Conservation (phyloP, 192 early-diverging fungal species). For the Coemansia umbellata region DNA sequence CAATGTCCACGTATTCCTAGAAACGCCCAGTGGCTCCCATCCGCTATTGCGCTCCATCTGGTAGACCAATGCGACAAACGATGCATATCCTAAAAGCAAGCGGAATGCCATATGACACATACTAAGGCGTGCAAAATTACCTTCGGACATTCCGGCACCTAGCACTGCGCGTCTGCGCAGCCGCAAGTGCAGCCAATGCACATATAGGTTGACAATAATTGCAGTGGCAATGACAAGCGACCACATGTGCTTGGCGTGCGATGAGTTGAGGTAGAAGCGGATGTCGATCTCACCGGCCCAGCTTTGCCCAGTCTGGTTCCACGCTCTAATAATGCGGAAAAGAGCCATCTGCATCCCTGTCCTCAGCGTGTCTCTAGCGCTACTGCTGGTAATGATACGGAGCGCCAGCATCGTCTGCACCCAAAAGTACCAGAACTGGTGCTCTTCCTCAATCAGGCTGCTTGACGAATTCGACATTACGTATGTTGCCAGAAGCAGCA, state of each 20-base stretch:
- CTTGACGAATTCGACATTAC: slow-evolving; percentile 58
- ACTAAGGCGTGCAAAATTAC: background rate
- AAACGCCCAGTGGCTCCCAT: slow-evolving; percentile 18
- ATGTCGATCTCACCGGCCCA: slow-evolving; percentile 39
- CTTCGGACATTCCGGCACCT: background rate
- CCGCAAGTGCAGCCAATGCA: slow-evolving; percentile 12
- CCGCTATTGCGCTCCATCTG: slow-evolving; percentile 36
- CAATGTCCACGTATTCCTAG: background rate
- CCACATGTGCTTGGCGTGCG: slow-evolving; percentile 26
- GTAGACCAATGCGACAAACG: slow-evolving; percentile 25
- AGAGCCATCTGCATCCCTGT: slow-evolving; percentile 31
- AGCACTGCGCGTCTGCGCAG: background rate
- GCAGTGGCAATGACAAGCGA: slow-evolving; percentile 7
- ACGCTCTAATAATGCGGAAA: slow-evolving; percentile 37
- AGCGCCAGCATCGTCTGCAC: slow-evolving; percentile 58
- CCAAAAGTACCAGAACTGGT: slow-evolving; percentile 72
- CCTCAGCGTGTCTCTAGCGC: background rate
- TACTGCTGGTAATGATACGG: slow-evolving; percentile 13
- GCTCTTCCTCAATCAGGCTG: slow-evolving; percentile 74
- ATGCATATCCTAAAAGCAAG: slow-evolving; percentile 10
- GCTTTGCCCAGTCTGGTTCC: slow-evolving; percentile 50
- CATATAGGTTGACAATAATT: slow-evolving; percentile 6
- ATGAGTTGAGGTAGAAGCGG: slow-evolving; percentile 21
- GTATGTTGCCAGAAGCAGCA: slow-evolving; percentile 47
- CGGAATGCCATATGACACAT: slow-evolving; percentile 18